These are phyloP conservation scores for Byssothecium circinans DNA, from an alignment of 2,329 filamentous ascomycete genomes.

Conservation along the genomic window DNA sequence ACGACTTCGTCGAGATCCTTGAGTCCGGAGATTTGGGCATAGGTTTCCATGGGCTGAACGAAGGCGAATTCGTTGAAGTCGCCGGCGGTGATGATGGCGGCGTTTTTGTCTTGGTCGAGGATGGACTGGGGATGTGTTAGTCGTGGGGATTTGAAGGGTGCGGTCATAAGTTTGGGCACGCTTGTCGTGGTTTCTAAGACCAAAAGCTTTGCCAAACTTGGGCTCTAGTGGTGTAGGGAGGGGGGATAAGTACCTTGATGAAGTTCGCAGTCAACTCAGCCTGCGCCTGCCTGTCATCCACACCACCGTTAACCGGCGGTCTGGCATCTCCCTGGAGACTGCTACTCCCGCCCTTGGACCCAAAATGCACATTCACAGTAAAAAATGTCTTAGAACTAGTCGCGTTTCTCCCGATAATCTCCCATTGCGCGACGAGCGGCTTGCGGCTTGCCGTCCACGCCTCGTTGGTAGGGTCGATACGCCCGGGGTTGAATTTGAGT, in stretches of 20 bases:
- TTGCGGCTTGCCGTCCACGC: slow-evolving; percentile 67
- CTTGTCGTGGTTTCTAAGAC: background rate
- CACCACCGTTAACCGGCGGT: slow-evolving; percentile 66
- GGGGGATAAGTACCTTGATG: slow-evolving; percentile 30
- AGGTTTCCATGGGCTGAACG: slow-evolving; percentile 60
- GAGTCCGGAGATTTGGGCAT: slow-evolving; percentile 58
- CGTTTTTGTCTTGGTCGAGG: slow-evolving; percentile 57
- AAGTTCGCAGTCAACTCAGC: slow-evolving; percentile 58
- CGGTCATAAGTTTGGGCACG: no score
- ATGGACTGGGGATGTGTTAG: slow-evolving; percentile 48
- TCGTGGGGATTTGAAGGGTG: no score
- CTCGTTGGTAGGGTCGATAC: slow-evolving; percentile 63
- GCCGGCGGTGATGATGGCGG: slow-evolving; percentile 62
- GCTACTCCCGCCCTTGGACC: slow-evolving; percentile 66
- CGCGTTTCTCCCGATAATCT: slow-evolving; percentile 56
- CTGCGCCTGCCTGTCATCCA: slow-evolving; percentile 60
- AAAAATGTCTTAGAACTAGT: slow-evolving; percentile 56
- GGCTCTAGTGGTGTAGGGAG: background rate
- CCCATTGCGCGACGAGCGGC: slow-evolving; percentile 68
- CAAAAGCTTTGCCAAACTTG: no score
- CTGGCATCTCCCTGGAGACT: slow-evolving; percentile 66
- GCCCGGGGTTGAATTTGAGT: slow-evolving; percentile 70
- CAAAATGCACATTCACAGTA: slow-evolving; percentile 71
- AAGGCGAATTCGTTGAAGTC: slow-evolving; percentile 75
- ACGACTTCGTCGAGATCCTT: slow-evolving; percentile 64